Conservation (phyloP, 208 protist species). For the Leishmania amazonensis region DNA sequence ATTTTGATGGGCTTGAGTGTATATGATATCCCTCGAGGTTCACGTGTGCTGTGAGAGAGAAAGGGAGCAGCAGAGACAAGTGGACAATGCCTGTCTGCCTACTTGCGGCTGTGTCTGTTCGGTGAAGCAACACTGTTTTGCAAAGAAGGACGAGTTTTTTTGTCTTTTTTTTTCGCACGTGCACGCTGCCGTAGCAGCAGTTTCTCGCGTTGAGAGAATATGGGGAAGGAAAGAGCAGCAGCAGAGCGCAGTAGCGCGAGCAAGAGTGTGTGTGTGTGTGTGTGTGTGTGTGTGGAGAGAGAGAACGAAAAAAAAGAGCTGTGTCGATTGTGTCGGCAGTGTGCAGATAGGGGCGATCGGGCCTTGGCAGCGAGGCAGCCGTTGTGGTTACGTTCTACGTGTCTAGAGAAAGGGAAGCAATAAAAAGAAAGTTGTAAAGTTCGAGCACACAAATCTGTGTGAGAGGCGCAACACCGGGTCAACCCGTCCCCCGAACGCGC, state of each 20-base stretch:
- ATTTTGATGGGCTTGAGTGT: constrained; percentile 21
- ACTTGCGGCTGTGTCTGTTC: neutral
- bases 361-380: neutral
- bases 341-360: neutral
- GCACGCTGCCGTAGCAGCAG: neutral
- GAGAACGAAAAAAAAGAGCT: too few relatives aligned
- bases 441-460: neutral
- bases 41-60: constrained; percentile 1
- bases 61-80: neutral
- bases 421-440: neutral
- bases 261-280: neutral
- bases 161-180: neutral
- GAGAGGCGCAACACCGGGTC: neutral
- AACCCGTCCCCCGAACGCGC: neutral
- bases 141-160: neutral
- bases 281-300: neutral
- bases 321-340: neutral
- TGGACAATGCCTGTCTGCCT: neutral
- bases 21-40: constrained; percentile 1
- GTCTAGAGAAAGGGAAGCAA: neutral
- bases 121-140: neutral
- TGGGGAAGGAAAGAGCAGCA: neutral
- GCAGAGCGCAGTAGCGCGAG: neutral
- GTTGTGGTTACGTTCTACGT: neutral
- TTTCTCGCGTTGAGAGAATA: neutral